Percentiles rank a stretch among this genome's conserved stretches.
These are phyloP conservation scores for Fusarium chlamydosporum DNA, from an alignment of 2,329 filamentous ascomycete genomes.

Conservation along the genomic window DNA sequence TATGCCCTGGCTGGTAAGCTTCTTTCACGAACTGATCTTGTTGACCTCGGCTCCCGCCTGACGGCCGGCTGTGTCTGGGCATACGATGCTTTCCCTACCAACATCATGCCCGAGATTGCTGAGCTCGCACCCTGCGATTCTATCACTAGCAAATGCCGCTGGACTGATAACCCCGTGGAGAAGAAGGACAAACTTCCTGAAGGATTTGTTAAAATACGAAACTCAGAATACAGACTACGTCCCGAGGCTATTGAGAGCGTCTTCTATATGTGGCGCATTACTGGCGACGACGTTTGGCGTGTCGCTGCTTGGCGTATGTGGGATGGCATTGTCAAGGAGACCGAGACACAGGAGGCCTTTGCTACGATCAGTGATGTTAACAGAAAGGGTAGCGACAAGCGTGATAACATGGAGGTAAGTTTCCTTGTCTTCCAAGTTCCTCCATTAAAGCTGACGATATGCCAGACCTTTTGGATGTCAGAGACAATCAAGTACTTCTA, in stretches of 20 bases:
- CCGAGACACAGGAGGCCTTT: constrained; percentile 61
- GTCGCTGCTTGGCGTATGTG: constrained; percentile 66
- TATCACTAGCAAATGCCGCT: constrained; percentile 56
- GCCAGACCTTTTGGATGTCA: constrained; percentile 76
- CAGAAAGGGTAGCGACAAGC: constrained; percentile 51
- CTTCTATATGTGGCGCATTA: constrained; percentile 67
- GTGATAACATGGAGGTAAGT: constrained; percentile 74
- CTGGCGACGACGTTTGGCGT: constrained; percentile 60
- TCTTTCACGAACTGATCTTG: constrained; percentile 63
- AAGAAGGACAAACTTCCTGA: constrained; percentile 56
- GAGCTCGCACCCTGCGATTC: constrained; percentile 56
- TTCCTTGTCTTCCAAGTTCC: not conserved
- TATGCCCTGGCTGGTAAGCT: constrained; percentile 76
- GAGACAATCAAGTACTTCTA: constrained; percentile 87
- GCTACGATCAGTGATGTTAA: constrained; percentile 59
- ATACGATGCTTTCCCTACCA: constrained; percentile 64
- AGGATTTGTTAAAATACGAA: constrained; percentile 70
- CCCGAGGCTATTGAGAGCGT: constrained; percentile 68
- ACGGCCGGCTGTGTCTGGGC: constrained; percentile 69
- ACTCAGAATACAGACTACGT: constrained; percentile 61
- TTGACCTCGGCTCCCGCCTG: constrained; percentile 63
- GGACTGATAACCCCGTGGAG: constrained; percentile 48
- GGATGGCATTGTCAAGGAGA: constrained; percentile 58
- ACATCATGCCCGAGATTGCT: constrained; percentile 69
- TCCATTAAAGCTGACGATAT: constrained; percentile 30